These are phyloP conservation scores for Caloboletus firmus DNA, from an alignment of 1,284 basidiomycete genomes.

Conservation along the genomic window DNA sequence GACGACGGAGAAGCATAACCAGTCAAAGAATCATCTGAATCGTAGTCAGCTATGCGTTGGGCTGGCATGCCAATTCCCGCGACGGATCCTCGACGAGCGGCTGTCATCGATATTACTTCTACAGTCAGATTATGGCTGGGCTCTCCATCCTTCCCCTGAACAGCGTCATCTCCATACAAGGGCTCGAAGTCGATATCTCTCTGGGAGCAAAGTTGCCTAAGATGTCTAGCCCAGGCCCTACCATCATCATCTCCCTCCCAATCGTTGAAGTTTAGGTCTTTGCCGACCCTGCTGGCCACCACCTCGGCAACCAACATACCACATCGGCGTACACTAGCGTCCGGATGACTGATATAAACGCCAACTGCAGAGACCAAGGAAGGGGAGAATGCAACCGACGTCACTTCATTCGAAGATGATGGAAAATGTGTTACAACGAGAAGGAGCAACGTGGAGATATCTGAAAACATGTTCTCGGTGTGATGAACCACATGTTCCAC, in stretches of 20 bases:
- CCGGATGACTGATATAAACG: conserved; percentile 77
- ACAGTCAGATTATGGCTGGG: not conserved
- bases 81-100: conserved; percentile 1
- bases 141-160: not conserved
- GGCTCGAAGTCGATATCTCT: conserved; percentile 52
- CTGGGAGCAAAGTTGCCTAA: conserved; percentile 52
- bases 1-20: conserved; percentile 72
- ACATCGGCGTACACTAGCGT: conserved; percentile 76
- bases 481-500: not conserved
- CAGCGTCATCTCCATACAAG: conserved; percentile 6
- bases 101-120: not conserved
- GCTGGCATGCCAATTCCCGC: not conserved
- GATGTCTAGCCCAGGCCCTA: conserved; percentile 60
- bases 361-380: conserved; percentile 75
- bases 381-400: conserved; percentile 52
- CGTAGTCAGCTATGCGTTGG: conserved; percentile 43
- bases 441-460: conserved; percentile 71
- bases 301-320: conserved; percentile 94
- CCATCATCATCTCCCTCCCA: conserved; percentile 84
- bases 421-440: conserved; percentile 62
- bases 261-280: conserved; percentile 73
- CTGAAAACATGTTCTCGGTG: conserved; percentile 37
- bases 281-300: conserved; percentile 59
- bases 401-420: conserved; percentile 41
- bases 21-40: conserved; percentile 81